Evolutionary conservation across 495 filamentous ascomycete species (phyloP).

Genomic region (Xylaria curta): DNA sequence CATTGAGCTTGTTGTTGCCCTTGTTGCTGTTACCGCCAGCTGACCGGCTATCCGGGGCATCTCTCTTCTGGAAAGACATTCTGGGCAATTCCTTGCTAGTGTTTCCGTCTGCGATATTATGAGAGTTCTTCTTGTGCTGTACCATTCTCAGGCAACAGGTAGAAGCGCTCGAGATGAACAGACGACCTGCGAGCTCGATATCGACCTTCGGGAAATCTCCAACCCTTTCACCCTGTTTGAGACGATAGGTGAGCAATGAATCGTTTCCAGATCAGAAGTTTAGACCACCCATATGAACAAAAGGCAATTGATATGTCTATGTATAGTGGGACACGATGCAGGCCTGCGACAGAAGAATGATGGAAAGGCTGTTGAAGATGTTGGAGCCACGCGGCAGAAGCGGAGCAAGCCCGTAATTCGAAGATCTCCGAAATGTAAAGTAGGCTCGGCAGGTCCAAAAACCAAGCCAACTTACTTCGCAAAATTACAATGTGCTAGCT

Average conservation of each 20-base stretch:
- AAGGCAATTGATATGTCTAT: conserved; percentile 33
- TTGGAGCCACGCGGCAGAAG: conserved; percentile 38
- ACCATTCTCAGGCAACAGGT: conserved; percentile 84
- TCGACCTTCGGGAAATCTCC: conserved; percentile 72
- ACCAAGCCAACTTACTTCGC: conserved; percentile 36
- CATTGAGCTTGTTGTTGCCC: conserved; percentile 68
- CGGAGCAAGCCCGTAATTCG: conserved; percentile 34
- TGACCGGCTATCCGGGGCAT: conserved; percentile 62
- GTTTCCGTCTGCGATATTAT: conserved; percentile 51
- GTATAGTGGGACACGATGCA: conserved; percentile 25
- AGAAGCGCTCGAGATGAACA: conserved; percentile 65
- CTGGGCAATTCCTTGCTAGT: conserved; percentile 55
- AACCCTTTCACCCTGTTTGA: conserved; percentile 67
- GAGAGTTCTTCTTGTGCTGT: conserved; percentile 61
- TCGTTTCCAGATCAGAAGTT: conserved; percentile 19
- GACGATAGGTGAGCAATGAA: conserved; percentile 34
- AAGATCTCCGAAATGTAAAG: conserved; percentile 28
- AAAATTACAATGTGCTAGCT: conserved; percentile 31
- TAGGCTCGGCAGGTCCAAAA: conserved; percentile 26
- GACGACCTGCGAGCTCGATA: conserved; percentile 76
- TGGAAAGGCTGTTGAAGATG: conserved; percentile 34
- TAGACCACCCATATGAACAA: conserved; percentile 16
- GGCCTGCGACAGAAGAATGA: conserved; percentile 32
- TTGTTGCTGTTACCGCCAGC: conserved; percentile 50
- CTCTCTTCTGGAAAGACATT: conserved; percentile 82